Evolutionary conservation across 768 basidiomycete genomes (phyloP), one percentile per base, ranked within the genome.

Genomic region (Phaeolepiota aurea): DNA sequence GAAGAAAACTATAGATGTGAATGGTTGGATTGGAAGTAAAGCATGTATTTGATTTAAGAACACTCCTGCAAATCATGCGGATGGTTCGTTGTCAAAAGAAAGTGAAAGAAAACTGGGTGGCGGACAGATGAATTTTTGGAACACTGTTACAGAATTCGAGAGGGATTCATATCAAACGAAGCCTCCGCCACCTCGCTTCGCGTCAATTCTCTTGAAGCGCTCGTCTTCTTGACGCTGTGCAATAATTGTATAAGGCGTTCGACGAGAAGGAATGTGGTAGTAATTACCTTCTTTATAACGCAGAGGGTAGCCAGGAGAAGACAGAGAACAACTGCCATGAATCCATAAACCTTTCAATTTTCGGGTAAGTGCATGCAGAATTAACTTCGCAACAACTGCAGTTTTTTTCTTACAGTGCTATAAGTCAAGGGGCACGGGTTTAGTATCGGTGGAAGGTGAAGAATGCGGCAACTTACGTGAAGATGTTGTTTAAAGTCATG

Each of bases 161-260:
- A n/a, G n/a, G n/a, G n/a, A n/a, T n/a, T n/a, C 25, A 15, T n/a
- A 7, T 74, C 63, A 93, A 46, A 92, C 89, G 52, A 94, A 94
- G 46, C 87, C 86, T 46, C 71, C 66, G 37, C 88, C 87, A 47
- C 87, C 89, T 48, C 87, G 82, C 64, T 93, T 94, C 42, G 77
- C 76, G 49, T 93, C 89, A 47, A 94, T 93, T 64, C 72, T 84
- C 69, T 76, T 80, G 72, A 94, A 93, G 23, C 90, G 80, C 50
- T 85, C 83, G 42, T 75, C 69, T 61, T 91, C 82, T 56, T 79
- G 66, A 50, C 88, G 75, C 87, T 89, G 65, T 38, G 38, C 39
- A n/a, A n/a, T n/a, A n/a, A n/a, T n/a, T n/a, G n/a, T n/a, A n/a
- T n/a, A n/a, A n/a, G n/a, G n/a, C n/a, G n/a, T n/a, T n/a, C n/a